Conservation (phyloP, 345 rosid species). For the Eutrema japonicum region DNA sequence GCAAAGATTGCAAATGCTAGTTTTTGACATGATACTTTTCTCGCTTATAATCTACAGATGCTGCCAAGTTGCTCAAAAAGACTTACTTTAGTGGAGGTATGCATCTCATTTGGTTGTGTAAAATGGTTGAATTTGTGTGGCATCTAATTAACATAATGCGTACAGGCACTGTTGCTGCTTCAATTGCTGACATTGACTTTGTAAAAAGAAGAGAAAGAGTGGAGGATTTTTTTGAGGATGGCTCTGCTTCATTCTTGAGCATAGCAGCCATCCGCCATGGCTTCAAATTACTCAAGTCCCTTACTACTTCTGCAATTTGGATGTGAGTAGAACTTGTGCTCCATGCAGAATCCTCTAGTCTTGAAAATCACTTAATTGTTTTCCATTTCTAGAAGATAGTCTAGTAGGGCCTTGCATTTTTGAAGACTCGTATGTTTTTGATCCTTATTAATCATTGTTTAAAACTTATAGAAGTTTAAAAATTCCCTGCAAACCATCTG, state of each 20-base stretch:
- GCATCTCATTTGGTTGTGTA: slow-evolving; percentile 34
- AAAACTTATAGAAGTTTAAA: slow-evolving; percentile 18
- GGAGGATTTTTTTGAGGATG: slow-evolving; percentile 94
- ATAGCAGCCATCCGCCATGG: slow-evolving; percentile 85
- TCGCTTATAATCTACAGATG: slow-evolving; percentile 55
- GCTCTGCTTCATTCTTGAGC: slow-evolving; percentile 83
- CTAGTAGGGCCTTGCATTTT: slow-evolving; percentile 20
- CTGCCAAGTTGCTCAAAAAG: slow-evolving; percentile 83
- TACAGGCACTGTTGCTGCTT: slow-evolving; percentile 91
- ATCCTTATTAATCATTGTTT: slow-evolving; percentile 3
- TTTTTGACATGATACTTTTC: slow-evolving; percentile 28
- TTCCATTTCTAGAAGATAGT: neutral
- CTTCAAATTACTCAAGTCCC: slow-evolving; percentile 72
- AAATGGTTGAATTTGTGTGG: slow-evolving; percentile 19
- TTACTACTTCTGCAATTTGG: slow-evolving; percentile 65
- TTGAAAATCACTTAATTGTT: neutral
- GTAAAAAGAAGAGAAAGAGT: slow-evolving; percentile 83
- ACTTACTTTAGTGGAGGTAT: slow-evolving; percentile 96
- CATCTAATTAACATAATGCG: slow-evolving; percentile 20
- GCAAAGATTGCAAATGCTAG: slow-evolving; percentile 17
- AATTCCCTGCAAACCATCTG: slow-evolving; percentile 21
- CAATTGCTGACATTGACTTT: slow-evolving; percentile 94
- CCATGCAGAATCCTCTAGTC: neutral
- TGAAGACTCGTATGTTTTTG: slow-evolving; percentile 1
- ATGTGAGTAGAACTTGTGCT: slow-evolving; percentile 51